These are phyloP conservation scores for Wickerhamomyces silvicola DNA, from an alignment of 805 yeast genomes.

Conservation along the genomic window DNA sequence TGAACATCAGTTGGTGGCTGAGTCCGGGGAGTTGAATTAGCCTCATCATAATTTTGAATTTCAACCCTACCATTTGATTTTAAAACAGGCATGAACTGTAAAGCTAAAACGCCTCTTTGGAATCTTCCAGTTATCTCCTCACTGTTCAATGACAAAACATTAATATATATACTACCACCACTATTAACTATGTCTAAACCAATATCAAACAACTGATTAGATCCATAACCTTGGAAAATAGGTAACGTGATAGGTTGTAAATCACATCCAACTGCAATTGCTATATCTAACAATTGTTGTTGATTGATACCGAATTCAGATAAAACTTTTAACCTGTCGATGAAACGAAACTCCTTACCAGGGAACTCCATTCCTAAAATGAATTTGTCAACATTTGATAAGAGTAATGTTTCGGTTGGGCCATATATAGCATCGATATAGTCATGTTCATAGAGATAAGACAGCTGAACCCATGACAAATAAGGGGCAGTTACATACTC, in stretches of 20 bases:
- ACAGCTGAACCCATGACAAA: slow-evolving; percentile 71
- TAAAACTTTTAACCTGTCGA: slow-evolving; percentile 53
- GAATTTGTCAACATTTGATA: slow-evolving; percentile 58
- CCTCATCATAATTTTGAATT: slow-evolving; percentile 39
- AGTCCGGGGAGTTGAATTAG: slow-evolving; percentile 3
- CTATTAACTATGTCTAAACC: slow-evolving; percentile 33
- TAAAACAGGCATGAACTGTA: slow-evolving; percentile 70
- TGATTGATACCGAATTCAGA: slow-evolving; percentile 53
- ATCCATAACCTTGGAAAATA: slow-evolving; percentile 28
- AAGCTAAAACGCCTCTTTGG: slow-evolving; percentile 61
- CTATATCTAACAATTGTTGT: slow-evolving; percentile 67
- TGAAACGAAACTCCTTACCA: slow-evolving; percentile 56
- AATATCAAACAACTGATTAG: slow-evolving; percentile 23
- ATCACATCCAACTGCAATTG: slow-evolving; percentile 73
- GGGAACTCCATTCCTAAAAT: slow-evolving; percentile 67
- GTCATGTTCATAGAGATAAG: slow-evolving; percentile 52
- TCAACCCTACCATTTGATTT: slow-evolving; percentile 64
- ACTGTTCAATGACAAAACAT: slow-evolving; percentile 40
- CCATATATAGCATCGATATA: slow-evolving; percentile 75
- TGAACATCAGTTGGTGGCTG: slow-evolving; percentile 67
- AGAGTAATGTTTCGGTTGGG: slow-evolving; percentile 70
- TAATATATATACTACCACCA: slow-evolving; percentile 43
- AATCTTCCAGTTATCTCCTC: slow-evolving; percentile 42
- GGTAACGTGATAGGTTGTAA: slow-evolving; percentile 62
- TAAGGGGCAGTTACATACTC: slow-evolving; percentile 80